These are phyloP conservation scores for Xylaria venustula DNA, from an alignment of 495 filamentous ascomycete species.

Conservation along the genomic window DNA sequence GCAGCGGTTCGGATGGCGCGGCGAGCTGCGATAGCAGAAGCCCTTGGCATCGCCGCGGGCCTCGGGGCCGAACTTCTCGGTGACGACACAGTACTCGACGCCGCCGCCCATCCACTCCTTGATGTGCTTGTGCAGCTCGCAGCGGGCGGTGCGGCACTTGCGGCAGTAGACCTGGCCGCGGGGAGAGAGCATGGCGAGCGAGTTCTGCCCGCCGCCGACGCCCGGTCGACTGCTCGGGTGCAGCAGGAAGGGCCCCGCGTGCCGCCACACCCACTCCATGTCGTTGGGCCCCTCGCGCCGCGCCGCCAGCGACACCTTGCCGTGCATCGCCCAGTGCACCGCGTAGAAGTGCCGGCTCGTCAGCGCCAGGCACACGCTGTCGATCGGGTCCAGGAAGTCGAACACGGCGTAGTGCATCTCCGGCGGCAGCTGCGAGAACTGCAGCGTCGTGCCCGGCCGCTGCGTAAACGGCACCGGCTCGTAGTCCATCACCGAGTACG, in stretches of 20 bases:
- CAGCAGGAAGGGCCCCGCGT: slow-evolving; percentile 38
- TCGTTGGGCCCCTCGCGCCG: slow-evolving; percentile 53
- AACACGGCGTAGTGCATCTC: slow-evolving; percentile 59
- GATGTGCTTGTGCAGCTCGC: slow-evolving; percentile 55
- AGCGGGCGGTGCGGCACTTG: slow-evolving; percentile 51
- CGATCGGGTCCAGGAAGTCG: slow-evolving; percentile 54
- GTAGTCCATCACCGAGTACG: slow-evolving; percentile 50
- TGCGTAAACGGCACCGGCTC: slow-evolving; percentile 43
- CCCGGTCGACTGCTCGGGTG: background rate
- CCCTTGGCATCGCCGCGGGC: slow-evolving; percentile 35
- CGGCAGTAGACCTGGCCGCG: slow-evolving; percentile 49
- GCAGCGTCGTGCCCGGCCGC: slow-evolving; percentile 31
- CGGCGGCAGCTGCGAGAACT: slow-evolving; percentile 50
- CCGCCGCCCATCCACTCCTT: slow-evolving; percentile 49
- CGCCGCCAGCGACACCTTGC: slow-evolving; percentile 45
- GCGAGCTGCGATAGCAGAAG: slow-evolving; percentile 50
- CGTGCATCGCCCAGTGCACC: slow-evolving; percentile 50
- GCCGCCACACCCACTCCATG: slow-evolving; percentile 55
- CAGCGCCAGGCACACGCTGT: slow-evolving; percentile 54
- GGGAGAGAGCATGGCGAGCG: slow-evolving; percentile 39
- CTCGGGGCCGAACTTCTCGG: slow-evolving; percentile 46
- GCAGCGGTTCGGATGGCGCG: slow-evolving; percentile 46
- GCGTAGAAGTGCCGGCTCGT: slow-evolving; percentile 50
- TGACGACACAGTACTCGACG: slow-evolving; percentile 50
- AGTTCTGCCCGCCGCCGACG: slow-evolving; percentile 26